Percentiles rank a stretch among this genome's conserved stretches.
Conservation (phyloP, 2,329 filamentous ascomycete species). For the Fusarium aywerte region DNA sequence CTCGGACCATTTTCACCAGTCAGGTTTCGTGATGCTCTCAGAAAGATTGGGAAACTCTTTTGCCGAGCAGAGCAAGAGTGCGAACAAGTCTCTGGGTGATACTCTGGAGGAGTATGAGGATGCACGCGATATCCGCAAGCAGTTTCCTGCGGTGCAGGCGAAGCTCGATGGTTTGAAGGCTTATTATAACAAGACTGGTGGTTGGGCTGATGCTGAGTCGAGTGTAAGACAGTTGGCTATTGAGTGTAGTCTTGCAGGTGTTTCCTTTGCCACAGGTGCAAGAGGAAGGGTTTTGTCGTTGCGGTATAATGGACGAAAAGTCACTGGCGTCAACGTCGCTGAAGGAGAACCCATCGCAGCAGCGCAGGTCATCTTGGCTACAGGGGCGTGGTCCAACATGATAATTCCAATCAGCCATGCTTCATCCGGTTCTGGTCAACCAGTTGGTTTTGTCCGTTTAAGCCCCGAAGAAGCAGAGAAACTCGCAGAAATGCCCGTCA, state of each 20-base stretch:
- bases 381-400: constrained; percentile 72
- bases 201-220: constrained; percentile 49
- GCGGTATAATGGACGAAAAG: constrained; percentile 16
- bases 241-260: constrained; percentile 45
- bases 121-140: constrained; percentile 31
- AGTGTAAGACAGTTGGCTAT: constrained; percentile 44
- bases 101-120: constrained; percentile 42
- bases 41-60: constrained; percentile 36
- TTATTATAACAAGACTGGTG: constrained; percentile 46
- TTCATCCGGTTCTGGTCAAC: constrained; percentile 72
- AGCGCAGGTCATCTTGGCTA: constrained; percentile 71
- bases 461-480: constrained; percentile 65
- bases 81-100: constrained; percentile 30
- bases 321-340: constrained; percentile 44
- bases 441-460: constrained; percentile 72
- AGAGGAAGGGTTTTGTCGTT: constrained; percentile 47
- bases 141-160: constrained; percentile 37
- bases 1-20: constrained; percentile 47
- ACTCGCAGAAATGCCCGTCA: constrained; percentile 66
- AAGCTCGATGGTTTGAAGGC: constrained; percentile 42
- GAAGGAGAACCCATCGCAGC: constrained; percentile 60
- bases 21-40: constrained; percentile 49
- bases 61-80: constrained; percentile 32
- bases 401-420: constrained; percentile 69
- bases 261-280: constrained; percentile 48